phyloP scores from a whole-genome alignment of 371 early-diverging fungal genomes.

The Batkoa obscura region DNA sequence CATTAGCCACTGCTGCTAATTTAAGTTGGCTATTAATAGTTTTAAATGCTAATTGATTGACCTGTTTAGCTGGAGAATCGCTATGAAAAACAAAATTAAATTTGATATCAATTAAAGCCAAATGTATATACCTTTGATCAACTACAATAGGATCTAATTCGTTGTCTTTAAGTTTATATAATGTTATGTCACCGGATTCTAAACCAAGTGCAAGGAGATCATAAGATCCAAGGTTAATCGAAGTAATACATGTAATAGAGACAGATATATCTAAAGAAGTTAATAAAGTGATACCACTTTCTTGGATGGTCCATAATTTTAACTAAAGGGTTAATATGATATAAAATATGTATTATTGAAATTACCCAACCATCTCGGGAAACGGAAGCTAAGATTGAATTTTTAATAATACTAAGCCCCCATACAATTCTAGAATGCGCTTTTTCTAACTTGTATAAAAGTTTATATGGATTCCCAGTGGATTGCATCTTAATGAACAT shows the following conservation, averaged over 20 bases:
- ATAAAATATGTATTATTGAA: no score
- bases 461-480: slow-evolving; percentile 17
- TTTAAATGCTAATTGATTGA: background rate
- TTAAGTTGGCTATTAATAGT: background rate
- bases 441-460: slow-evolving; percentile 34
- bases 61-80: background rate
- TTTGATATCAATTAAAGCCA: slow-evolving; percentile 11
- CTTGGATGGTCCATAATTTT: slow-evolving; percentile 48
- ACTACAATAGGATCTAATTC: slow-evolving; percentile 18
- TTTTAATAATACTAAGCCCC: slow-evolving; percentile 68
- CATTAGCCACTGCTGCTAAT: background rate
- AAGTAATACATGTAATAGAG: no score
- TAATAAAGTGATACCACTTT: slow-evolving; percentile 4
- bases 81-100: background rate
- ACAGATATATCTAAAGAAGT: background rate
- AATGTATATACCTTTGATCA: slow-evolving; percentile 18
- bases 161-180: no score
- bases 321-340: slow-evolving; percentile 21
- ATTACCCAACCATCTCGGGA: slow-evolving; percentile 74
- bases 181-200: slow-evolving; percentile 52
- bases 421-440: slow-evolving; percentile 91
- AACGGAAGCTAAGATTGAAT: slow-evolving; percentile 70
- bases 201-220: slow-evolving; percentile 66
- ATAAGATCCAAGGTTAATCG: no score
- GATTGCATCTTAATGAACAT: slow-evolving; percentile 30